Evolutionary conservation across 345 rosid species (phyloP).

Genomic region (Eucalyptus brandiana): DNA sequence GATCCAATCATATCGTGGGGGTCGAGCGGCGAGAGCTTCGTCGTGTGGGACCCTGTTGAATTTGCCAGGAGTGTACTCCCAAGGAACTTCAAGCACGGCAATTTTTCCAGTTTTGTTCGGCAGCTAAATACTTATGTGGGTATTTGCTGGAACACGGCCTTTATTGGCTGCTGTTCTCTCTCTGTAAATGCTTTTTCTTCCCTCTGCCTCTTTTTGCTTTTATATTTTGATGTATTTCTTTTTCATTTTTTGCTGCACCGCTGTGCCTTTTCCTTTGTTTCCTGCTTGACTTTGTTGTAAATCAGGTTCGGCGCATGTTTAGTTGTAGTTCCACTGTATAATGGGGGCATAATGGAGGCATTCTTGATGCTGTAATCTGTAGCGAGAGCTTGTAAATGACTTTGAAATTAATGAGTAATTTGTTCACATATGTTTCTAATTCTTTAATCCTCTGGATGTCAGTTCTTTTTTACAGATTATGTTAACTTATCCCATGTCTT

Average conservation of each 20-base stretch:
- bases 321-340: background rate
- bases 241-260: background rate
- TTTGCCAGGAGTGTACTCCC: conserved; percentile 75
- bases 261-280: background rate
- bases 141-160: conserved; percentile 27
- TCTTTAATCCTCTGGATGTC: background rate
- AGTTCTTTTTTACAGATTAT: background rate
- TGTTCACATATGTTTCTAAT: background rate
- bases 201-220: background rate
- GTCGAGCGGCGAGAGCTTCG: conserved; percentile 56
- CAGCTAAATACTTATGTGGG: conserved; percentile 97
- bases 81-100: conserved; percentile 86
- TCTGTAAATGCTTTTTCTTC: conserved; percentile 1
- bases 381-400: background rate
- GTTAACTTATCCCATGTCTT: background rate
- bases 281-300: background rate
- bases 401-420: background rate
- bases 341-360: background rate
- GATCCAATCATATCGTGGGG: conserved; percentile 93
- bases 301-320: background rate
- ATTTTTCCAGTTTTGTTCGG: conserved; percentile 95
- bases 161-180: conserved; percentile 9
- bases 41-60: conserved; percentile 87
- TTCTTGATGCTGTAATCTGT: background rate
- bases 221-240: background rate